Conservation (phyloP, 108 stramenopile genomes). For the Cylindrotheca fusiformis region DNA sequence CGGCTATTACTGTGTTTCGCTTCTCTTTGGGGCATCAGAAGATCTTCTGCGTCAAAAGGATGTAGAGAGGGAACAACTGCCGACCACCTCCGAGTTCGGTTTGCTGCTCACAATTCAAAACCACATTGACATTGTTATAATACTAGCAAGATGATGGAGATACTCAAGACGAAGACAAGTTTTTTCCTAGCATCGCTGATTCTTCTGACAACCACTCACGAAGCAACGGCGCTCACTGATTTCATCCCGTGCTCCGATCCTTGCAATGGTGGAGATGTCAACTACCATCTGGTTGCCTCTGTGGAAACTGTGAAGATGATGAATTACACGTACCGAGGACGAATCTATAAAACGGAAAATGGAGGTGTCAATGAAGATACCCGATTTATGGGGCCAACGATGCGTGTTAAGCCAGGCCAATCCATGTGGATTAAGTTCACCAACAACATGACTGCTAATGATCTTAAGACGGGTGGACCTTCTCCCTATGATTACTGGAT, state of each 20-base stretch:
- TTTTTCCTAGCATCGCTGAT: background rate
- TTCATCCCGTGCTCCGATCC: slow-evolving; percentile 27
- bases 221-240: slow-evolving; percentile 4
- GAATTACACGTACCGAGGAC: slow-evolving; percentile 34
- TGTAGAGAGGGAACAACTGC: too few relatives aligned
- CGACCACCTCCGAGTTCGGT: too few relatives aligned
- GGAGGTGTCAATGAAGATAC: background rate
- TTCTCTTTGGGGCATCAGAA: too few relatives aligned
- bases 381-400: slow-evolving; percentile 38
- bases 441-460: slow-evolving; percentile 22
- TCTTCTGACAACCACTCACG: background rate
- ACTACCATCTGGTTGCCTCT: slow-evolving; percentile 31
- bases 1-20: too few relatives aligned
- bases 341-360: slow-evolving; percentile 20
- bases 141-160: too few relatives aligned
- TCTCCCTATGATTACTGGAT: slow-evolving; percentile 26
- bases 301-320: slow-evolving; percentile 24
- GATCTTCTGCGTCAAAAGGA: too few relatives aligned
- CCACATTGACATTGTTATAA: too few relatives aligned
- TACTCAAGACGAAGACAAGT: background rate
- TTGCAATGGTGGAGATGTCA: slow-evolving; percentile 50
- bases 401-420: slow-evolving; percentile 46
- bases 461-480: background rate
- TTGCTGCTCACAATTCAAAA: too few relatives aligned
- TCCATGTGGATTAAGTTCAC: slow-evolving; percentile 40